These are phyloP conservation scores for Sarocladium oryzae DNA, from an alignment of 2,329 filamentous ascomycete species.

Conservation along the genomic window DNA sequence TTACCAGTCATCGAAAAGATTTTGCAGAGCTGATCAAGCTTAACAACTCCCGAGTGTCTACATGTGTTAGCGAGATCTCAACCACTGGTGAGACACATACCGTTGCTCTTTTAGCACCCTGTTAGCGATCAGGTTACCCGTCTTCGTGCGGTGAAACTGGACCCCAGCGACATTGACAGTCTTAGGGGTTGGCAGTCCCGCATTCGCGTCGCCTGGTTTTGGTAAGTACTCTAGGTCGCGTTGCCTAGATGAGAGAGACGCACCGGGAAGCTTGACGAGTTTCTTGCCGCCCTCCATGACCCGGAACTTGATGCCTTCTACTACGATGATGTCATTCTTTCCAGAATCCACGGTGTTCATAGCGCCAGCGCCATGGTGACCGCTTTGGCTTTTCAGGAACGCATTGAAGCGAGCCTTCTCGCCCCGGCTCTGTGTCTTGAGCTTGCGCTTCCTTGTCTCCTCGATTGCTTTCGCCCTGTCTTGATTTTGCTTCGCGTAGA, in stretches of 20 bases:
- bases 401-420: constrained; percentile 52
- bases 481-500: constrained; percentile 69
- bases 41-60: constrained; percentile 48
- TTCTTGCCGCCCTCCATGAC: constrained; percentile 77
- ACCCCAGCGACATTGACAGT: constrained; percentile 67
- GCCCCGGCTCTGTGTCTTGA: constrained; percentile 43
- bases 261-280: constrained; percentile 67
- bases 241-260: constrained; percentile 10
- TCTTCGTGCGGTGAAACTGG: constrained; percentile 78
- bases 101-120: constrained; percentile 68
- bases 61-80: neutral
- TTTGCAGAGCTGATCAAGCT: constrained; percentile 67
- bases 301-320: constrained; percentile 68
- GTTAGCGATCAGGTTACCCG: constrained; percentile 76
- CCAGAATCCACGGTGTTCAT: constrained; percentile 21
- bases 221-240: neutral
- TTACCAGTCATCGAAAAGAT: constrained; percentile 64
- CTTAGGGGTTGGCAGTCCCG: constrained; percentile 66
- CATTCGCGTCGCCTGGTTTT: constrained; percentile 44
- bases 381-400: constrained; percentile 23
- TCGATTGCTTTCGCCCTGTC: constrained; percentile 65
- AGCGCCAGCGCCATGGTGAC: constrained; percentile 11
- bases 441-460: constrained; percentile 55
- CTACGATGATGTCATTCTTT: constrained; percentile 58
- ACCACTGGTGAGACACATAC: constrained; percentile 43